Evolutionary conservation across 2,329 filamentous ascomycete genomes (phyloP).

Genomic region (Nemania diffusa): DNA sequence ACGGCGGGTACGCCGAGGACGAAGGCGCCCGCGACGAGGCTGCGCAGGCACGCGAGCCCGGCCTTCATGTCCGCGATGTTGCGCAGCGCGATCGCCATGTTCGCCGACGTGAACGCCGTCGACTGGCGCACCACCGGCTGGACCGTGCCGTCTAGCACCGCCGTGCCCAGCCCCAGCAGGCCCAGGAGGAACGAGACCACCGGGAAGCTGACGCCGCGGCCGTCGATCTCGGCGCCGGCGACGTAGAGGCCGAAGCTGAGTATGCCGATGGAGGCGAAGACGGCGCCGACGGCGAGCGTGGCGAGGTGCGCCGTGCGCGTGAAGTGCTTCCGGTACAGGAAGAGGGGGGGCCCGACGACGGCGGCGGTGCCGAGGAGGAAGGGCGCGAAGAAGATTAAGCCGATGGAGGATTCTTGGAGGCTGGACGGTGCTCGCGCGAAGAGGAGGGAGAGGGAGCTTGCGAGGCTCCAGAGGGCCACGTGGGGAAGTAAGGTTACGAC

Average conservation of each 20-base stretch:
- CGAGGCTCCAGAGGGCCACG: constrained; percentile 59
- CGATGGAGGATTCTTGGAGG: constrained; percentile 54
- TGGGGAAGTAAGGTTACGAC: constrained; percentile 58
- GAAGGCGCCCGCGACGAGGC: constrained; percentile 56
- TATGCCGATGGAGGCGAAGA: no score
- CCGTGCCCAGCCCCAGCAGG: constrained; percentile 57
- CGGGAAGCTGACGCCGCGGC: constrained; percentile 52
- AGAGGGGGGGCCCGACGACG: constrained; percentile 50
- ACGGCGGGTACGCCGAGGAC: constrained; percentile 55
- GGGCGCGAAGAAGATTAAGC: constrained; percentile 57
- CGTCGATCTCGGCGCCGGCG: constrained; percentile 39
- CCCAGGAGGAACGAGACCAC: constrained; percentile 59
- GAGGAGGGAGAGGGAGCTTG: constrained; percentile 58
- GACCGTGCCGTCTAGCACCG: constrained; percentile 55
- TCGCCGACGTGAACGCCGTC: constrained; percentile 61
- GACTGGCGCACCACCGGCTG: constrained; percentile 59
- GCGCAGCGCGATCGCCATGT: constrained; percentile 57
- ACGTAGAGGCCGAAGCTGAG: constrained; percentile 59
- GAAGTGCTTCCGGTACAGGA: constrained; percentile 49
- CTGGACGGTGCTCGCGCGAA: constrained; percentile 58
- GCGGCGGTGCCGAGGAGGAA: constrained; percentile 55
- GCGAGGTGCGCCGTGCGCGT: constrained; percentile 49
- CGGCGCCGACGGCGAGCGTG: constrained; percentile 52
- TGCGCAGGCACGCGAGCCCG: constrained; percentile 55
- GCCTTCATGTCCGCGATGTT: constrained; percentile 61